Conservation (phyloP, 106 monocot genomes). For the Dioscorea alata region DNA sequence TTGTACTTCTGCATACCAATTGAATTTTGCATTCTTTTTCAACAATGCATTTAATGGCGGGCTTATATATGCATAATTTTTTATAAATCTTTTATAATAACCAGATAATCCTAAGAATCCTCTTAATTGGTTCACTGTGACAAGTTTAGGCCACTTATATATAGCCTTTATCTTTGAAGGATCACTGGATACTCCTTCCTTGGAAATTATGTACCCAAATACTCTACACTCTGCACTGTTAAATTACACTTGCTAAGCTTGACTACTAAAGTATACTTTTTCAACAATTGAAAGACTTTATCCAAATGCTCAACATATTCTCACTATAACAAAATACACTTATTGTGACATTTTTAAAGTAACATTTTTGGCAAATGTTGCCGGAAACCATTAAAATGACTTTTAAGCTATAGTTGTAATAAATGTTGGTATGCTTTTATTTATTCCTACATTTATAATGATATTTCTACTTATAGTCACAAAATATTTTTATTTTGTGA, state of each 20-base stretch:
- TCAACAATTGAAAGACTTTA: not conserved
- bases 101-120: slow-evolving; percentile 8
- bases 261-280: not conserved
- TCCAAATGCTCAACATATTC: too few species aligned
- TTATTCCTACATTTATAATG: too few species aligned
- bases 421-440: too few species aligned
- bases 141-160: not conserved
- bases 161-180: not conserved
- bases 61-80: not conserved
- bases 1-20: not conserved
- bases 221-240: not conserved
- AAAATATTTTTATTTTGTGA: too few species aligned
- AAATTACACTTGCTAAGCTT: not conserved
- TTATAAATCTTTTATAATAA: slow-evolving; percentile 6
- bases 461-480: too few species aligned
- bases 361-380: too few species aligned
- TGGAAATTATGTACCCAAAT: not conserved
- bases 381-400: too few species aligned
- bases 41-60: not conserved
- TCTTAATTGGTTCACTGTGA: not conserved
- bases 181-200: not conserved
- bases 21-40: not conserved
- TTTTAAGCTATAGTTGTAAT: too few species aligned
- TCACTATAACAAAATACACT: too few species aligned
- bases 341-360: too few species aligned